These are phyloP conservation scores for Gaeumannomyces sp. DNA, from an alignment of 2,329 filamentous ascomycete genomes.

Conservation along the genomic window DNA sequence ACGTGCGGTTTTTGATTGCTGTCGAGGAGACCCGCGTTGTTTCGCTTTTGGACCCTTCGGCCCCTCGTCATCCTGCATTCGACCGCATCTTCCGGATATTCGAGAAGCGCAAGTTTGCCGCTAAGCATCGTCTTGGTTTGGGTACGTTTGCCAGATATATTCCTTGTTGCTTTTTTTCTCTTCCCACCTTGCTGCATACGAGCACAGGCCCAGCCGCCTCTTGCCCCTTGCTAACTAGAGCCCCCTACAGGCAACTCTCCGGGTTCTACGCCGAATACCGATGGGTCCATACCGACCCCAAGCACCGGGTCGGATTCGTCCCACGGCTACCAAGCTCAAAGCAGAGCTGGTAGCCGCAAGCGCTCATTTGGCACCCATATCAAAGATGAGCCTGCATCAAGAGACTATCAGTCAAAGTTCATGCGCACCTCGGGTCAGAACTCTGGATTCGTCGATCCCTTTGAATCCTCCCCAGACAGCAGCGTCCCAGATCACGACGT, in stretches of 20 bases:
- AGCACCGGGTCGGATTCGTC: background rate
- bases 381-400: constrained; percentile 7
- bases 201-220: no score
- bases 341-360: constrained; percentile 16
- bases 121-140: background rate
- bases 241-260: background rate
- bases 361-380: constrained; percentile 22
- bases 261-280: background rate
- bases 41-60: background rate
- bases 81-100: background rate
- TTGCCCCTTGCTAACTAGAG: background rate
- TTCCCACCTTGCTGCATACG: background rate
- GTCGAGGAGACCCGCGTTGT: background rate
- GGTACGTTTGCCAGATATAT: background rate
- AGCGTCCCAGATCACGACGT: constrained; percentile 8
- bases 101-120: background rate
- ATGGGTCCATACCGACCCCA: background rate
- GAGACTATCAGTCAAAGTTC: background rate
- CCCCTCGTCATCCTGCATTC: background rate
- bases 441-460: constrained; percentile 8
- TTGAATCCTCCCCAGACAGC: constrained; percentile 4
- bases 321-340: background rate
- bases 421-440: background rate
- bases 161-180: background rate
- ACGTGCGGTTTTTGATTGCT: background rate